phyloP scores from a whole-genome alignment of 306 rosid genomes.

The Abrus pulchellus region DNA sequence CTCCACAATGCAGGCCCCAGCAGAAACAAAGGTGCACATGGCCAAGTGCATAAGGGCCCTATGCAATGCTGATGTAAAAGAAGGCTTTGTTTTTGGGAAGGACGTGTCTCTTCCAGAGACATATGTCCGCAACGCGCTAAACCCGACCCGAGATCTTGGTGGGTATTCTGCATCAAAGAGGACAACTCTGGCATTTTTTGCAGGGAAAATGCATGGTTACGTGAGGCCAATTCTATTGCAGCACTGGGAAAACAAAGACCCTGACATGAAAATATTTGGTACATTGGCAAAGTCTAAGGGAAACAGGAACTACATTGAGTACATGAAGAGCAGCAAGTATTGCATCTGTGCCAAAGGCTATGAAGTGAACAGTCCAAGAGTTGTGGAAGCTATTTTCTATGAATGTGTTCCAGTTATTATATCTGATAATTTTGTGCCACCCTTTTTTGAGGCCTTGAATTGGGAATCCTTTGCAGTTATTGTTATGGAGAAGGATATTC shows the following conservation, averaged over 20 bases:
- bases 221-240: conserved; percentile 74
- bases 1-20: conserved; percentile 65
- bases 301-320: conserved; percentile 62
- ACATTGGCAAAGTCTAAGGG: conserved; percentile 63
- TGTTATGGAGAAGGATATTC: conserved; percentile 84
- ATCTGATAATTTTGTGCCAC: conserved; percentile 95
- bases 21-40: conserved; percentile 70
- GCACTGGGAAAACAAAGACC: conserved; percentile 92
- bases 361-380: conserved; percentile 94
- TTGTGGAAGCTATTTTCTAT: conserved; percentile 83
- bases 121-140: conserved; percentile 49
- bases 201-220: conserved; percentile 84
- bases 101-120: conserved; percentile 93
- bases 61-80: conserved; percentile 84
- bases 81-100: conserved; percentile 83
- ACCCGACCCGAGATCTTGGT: conserved; percentile 69
- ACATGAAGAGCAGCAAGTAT: conserved; percentile 93
- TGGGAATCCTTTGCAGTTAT: conserved; percentile 93
- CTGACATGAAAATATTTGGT: conserved; percentile 86
- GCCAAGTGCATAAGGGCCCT: conserved; percentile 80
- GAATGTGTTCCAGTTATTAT: conserved; percentile 89
- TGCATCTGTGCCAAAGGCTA: conserved; percentile 93
- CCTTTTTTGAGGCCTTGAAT: conserved; percentile 71
- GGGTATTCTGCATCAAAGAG: conserved; percentile 68
- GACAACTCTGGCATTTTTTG: conserved; percentile 79